Evolutionary conservation across 176 grass and related monocot genomes (phyloP), one percentile per base, ranked within the genome.

Genomic region (Phoenix dactylifera): DNA sequence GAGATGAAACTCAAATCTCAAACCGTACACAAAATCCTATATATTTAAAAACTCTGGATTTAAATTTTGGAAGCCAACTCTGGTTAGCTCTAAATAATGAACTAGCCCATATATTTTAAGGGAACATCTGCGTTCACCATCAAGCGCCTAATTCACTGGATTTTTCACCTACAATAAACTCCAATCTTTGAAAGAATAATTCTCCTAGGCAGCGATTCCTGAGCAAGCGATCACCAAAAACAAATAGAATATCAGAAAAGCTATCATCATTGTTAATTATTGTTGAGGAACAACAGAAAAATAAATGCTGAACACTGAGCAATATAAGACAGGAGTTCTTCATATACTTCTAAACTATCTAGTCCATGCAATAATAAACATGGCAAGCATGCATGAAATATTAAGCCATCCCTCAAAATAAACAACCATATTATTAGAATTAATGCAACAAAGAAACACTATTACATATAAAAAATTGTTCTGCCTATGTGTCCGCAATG

Each of bases 81-180:
- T 79, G 76, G 76, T 85, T 85, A 85, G 72, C 82, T 85, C 74
- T 71, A 72, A 75, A 75, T 67, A 85, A 84, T 74, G 65, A 79
- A 85, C 76, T 79, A 85, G 79, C 74, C 74, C 68, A 70, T 83
- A 83, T 83, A 83, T 78, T 83, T 83, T 83, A 83, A 78, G 70
- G 61, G 74, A 76, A 85, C 55, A 75, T 75, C 71, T 79, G 71
- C 71, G 75, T 76, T 79, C 82, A 79, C 67, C 71, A 67, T 85
- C 72, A 74, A 85, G 71, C 60, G 69, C 71, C 76, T 79, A 70
- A 72, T 85, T 63, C 66, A 85, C 58, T 63, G 72, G 76, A 57
- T 76, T 51, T 67, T 74, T 76, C 72, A 74, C 58, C 82, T 79
- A 85, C 66, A 60, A 70, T 76, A 85, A 79, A 72, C 35, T 79